Conservation (phyloP, 2,329 filamentous ascomycete species). For the Colletotrichum sp. region DNA sequence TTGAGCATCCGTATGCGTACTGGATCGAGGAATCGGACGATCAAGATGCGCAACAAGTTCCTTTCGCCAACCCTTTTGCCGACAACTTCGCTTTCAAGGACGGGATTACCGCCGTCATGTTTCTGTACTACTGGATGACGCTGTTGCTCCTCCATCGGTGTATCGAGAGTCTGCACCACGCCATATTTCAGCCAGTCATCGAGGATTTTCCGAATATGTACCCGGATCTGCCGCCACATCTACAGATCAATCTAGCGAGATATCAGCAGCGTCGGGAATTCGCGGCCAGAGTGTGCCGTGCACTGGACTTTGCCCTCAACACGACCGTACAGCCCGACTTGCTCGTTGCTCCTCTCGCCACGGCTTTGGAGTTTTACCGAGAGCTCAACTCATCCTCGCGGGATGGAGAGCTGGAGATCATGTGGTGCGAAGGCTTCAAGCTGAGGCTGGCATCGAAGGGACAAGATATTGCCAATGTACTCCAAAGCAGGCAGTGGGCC, state of each 20-base stretch:
- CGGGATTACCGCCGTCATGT: slow-evolving; percentile 47
- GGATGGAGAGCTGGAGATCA: slow-evolving; percentile 48
- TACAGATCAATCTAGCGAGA: slow-evolving; percentile 44
- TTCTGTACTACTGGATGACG: slow-evolving; percentile 60
- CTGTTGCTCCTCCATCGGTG: slow-evolving; percentile 55
- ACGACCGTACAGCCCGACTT: slow-evolving; percentile 52
- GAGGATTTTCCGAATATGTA: slow-evolving; percentile 44
- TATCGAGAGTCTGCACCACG: slow-evolving; percentile 49
- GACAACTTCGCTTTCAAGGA: slow-evolving; percentile 51
- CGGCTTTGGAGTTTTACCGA: slow-evolving; percentile 47
- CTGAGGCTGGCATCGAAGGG: slow-evolving; percentile 43
- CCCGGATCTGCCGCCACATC: slow-evolving; percentile 39
- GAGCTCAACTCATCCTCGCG: slow-evolving; percentile 41
- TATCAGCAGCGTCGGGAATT: slow-evolving; percentile 51
- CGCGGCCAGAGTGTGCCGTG: slow-evolving; percentile 55
- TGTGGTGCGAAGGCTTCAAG: slow-evolving; percentile 54
- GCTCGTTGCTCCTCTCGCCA: slow-evolving; percentile 46
- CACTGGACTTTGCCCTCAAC: slow-evolving; percentile 51
- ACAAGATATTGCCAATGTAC: slow-evolving; percentile 42
- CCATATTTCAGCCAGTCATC: slow-evolving; percentile 48
- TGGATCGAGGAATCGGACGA: slow-evolving; percentile 42
- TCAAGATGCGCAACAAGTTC: slow-evolving; percentile 36
- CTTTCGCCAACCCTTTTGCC: slow-evolving; percentile 54
- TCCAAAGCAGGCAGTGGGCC: slow-evolving; percentile 44
- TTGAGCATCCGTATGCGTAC: slow-evolving; percentile 37